Evolutionary conservation across 1,139 yeast genomes (phyloP).

Genomic region (Yarrowia galli): DNA sequence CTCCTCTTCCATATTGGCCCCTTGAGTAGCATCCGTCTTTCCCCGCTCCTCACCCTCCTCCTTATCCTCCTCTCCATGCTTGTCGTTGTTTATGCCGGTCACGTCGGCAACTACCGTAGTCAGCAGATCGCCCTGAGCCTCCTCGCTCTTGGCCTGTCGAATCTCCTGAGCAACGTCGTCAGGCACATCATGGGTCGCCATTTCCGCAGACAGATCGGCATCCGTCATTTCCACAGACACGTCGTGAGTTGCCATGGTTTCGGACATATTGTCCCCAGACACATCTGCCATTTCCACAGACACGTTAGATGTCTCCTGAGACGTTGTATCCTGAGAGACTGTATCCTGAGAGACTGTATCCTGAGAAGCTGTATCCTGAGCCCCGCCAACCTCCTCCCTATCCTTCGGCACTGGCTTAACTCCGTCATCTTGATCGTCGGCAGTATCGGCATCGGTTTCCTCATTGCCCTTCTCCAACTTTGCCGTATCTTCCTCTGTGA

Average conservation of each 20-base stretch:
- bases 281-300: conserved; percentile 27
- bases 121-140: not conserved
- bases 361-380: no score
- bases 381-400: not conserved
- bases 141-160: conserved; percentile 3
- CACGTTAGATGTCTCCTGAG: not conserved
- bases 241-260: not conserved
- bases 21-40: no score
- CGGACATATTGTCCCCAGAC: not conserved
- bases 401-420: not conserved
- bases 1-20: no score
- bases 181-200: conserved; percentile 15
- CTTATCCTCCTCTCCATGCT: not conserved
- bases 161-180: conserved; percentile 3
- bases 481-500: conserved; percentile 44
- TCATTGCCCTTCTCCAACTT: not conserved
- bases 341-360: no score
- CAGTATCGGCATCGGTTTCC: conserved; percentile 7
- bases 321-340: no score
- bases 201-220: conserved; percentile 10
- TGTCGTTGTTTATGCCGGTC: not conserved
- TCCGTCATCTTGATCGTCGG: not conserved
- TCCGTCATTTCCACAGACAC: conserved; percentile 36
- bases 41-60: not conserved
- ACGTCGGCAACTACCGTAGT: not conserved